Conservation (phyloP, 2,329 filamentous ascomycete species). For the Neoarthrinium moseri region DNA sequence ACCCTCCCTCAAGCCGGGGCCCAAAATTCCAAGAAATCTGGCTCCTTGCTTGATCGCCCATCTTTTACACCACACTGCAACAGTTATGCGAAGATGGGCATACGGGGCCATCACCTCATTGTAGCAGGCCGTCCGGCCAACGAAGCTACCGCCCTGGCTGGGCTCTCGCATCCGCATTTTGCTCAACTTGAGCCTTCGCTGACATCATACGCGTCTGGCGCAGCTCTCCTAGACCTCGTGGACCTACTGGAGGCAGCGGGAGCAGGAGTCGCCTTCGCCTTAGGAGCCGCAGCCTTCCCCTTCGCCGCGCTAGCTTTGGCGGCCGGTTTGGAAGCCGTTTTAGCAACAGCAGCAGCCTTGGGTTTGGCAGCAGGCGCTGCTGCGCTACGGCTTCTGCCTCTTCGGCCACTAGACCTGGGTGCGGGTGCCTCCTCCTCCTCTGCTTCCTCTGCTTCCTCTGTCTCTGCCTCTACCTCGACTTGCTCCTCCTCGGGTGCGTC, state of each 20-base stretch:
- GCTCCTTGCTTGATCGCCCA: no score
- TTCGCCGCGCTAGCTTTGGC: neutral
- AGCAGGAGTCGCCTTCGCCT: neutral
- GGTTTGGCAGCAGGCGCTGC: neutral
- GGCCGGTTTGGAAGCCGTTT: neutral
- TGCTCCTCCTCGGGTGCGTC: slow-evolving; percentile 12
- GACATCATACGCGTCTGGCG: no score
- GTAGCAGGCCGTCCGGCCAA: no score
- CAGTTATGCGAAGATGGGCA: no score
- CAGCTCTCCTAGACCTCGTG: neutral
- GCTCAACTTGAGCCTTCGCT: no score
- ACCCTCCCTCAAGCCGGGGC: no score
- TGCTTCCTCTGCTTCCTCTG: slow-evolving; percentile 18
- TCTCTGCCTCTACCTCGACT: slow-evolving; percentile 20
- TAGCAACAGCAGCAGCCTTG: neutral
- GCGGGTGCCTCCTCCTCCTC: slow-evolving; percentile 19
- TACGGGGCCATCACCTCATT: no score
- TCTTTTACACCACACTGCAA: no score
- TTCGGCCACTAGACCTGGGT: slow-evolving; percentile 23
- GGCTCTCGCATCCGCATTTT: no score
- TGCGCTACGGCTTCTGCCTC: slow-evolving; percentile 14
- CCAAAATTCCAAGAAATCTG: no score
- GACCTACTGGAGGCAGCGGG: neutral
- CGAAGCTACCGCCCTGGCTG: no score
- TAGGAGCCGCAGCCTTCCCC: slow-evolving; percentile 5